Conservation (phyloP, 768 basidiomycete species). For the Suillus occidentalis region DNA sequence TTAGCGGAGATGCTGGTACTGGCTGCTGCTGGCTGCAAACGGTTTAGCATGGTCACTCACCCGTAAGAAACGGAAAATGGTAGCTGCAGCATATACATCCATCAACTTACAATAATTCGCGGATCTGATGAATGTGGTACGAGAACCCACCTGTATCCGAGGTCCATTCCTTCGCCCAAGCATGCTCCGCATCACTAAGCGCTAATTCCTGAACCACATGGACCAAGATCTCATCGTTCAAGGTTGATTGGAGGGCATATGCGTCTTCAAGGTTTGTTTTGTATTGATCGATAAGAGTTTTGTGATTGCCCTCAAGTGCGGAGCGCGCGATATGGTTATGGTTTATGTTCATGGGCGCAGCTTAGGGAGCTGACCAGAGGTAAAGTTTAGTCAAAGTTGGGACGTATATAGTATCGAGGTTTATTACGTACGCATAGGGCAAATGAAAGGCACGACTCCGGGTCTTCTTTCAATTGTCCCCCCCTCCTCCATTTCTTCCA, state of each 20-base stretch:
- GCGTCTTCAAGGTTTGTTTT: conserved; percentile 47
- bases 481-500: background rate
- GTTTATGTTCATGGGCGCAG: conserved; percentile 5
- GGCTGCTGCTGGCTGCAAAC: background rate
- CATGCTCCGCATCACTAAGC: conserved; percentile 44
- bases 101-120: background rate
- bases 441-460: background rate
- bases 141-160: conserved; percentile 58
- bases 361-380: background rate
- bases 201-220: conserved; percentile 58
- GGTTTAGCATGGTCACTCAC: conserved; percentile 38
- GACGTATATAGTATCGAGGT: background rate
- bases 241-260: conserved; percentile 46
- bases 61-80: conserved; percentile 61
- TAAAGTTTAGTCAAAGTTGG: background rate
- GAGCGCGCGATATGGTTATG: conserved; percentile 28
- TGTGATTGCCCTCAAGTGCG: conserved; percentile 46
- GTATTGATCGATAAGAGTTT: conserved; percentile 51
- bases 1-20: conserved; percentile 4
- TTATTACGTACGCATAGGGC: background rate
- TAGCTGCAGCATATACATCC: conserved; percentile 32
- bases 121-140: background rate
- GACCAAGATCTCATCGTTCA: conserved; percentile 60
- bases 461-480: too few species aligned
- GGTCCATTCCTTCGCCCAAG: conserved; percentile 63